These are phyloP conservation scores for Erythrophleum ivorense DNA, from an alignment of 331 rosid genomes.

Conservation along the genomic window DNA sequence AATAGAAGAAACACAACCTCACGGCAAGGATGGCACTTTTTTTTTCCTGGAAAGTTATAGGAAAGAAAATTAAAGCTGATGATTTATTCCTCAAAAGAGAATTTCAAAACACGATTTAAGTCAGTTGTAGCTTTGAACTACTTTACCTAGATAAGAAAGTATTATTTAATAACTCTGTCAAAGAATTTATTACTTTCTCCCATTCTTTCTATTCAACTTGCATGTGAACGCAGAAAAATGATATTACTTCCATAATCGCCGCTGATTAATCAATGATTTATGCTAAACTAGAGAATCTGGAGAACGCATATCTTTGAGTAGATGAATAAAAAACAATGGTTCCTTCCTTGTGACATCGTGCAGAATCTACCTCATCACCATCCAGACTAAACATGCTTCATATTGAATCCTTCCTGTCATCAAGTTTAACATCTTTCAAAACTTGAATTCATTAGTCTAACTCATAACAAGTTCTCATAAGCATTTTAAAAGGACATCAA, in stretches of 20 bases:
- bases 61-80: slow-evolving; percentile 8
- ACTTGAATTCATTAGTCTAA: too few relatives aligned
- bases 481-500: too few relatives aligned
- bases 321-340: background rate
- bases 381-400: background rate
- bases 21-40: slow-evolving; percentile 9
- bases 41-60: background rate
- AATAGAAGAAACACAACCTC: background rate
- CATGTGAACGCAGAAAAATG: background rate
- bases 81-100: background rate
- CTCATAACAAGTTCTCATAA: too few relatives aligned
- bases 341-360: background rate
- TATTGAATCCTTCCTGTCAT: background rate
- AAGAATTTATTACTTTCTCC: background rate
- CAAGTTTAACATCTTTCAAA: too few relatives aligned
- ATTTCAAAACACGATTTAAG: background rate
- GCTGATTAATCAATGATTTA: background rate
- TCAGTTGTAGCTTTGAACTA: too few relatives aligned
- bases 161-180: background rate
- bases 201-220: background rate
- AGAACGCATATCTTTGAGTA: background rate
- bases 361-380: background rate
- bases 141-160: background rate
- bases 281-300: background rate
- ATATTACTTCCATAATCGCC: background rate